A percentile compares a stretch with the other conserved stretches of the same genome.
Conservation (phyloP, 2,329 filamentous ascomycete species). For the Juglanconis juglandina region DNA sequence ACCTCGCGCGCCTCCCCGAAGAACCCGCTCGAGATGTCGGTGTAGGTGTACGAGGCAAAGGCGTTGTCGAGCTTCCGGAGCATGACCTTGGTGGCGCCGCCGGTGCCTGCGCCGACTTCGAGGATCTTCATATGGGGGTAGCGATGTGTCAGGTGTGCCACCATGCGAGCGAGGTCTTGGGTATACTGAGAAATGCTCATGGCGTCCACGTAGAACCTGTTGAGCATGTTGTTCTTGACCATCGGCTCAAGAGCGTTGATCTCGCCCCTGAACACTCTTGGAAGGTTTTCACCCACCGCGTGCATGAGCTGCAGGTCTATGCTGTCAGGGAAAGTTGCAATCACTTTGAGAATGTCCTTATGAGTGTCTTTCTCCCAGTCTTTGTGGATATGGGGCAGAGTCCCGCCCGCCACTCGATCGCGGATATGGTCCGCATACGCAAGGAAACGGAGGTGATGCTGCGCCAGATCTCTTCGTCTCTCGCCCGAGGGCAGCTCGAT, state of each 20-base stretch:
- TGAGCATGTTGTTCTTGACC: slow-evolving; percentile 27
- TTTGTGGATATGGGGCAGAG: background rate
- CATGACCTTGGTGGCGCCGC: slow-evolving; percentile 21
- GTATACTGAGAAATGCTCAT: slow-evolving; percentile 9
- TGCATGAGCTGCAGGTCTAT: slow-evolving; percentile 23
- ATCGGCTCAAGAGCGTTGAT: slow-evolving; percentile 30
- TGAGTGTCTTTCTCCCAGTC: background rate
- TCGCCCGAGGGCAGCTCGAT: too few relatives aligned
- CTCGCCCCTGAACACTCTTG: slow-evolving; percentile 28
- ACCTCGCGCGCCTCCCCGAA: slow-evolving; percentile 28
- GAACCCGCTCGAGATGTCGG: slow-evolving; percentile 37
- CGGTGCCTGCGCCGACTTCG: slow-evolving; percentile 4
- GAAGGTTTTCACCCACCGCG: slow-evolving; percentile 28
- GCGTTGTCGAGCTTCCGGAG: slow-evolving; percentile 24
- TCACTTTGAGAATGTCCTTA: background rate
- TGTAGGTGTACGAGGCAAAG: slow-evolving; percentile 40
- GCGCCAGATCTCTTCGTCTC: too few relatives aligned
- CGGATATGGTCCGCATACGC: background rate
- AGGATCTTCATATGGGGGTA: background rate
- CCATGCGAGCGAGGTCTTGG: slow-evolving; percentile 18
- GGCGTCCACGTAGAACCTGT: slow-evolving; percentile 24
- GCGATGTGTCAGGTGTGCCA: background rate
- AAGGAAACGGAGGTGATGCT: too few relatives aligned
- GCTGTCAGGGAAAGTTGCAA: background rate
- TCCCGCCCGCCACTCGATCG: background rate